Conservation (phyloP, 2,329 filamentous ascomycete genomes). For the Arthrobotrys musiformis region DNA sequence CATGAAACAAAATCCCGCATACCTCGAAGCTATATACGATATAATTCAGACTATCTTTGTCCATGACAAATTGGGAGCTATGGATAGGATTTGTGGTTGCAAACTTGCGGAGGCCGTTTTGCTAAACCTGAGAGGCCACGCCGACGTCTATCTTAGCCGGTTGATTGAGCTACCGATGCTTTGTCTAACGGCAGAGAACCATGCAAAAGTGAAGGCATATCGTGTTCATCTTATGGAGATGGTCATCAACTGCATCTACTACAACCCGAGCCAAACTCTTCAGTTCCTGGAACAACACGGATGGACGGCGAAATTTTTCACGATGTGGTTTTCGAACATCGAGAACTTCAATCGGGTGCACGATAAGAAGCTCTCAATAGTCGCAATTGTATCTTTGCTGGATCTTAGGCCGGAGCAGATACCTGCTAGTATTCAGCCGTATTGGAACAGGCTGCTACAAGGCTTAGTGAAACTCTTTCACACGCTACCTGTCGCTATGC, state of each 20-base stretch:
- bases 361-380: slow-evolving; percentile 98
- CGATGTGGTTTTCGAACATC: slow-evolving; percentile 96
- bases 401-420: slow-evolving; percentile 82
- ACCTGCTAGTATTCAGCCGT: slow-evolving; percentile 89
- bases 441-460: slow-evolving; percentile 90
- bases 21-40: slow-evolving; percentile 85
- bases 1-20: slow-evolving; percentile 83
- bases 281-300: slow-evolving; percentile 88
- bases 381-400: slow-evolving; percentile 87
- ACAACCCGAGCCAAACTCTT: slow-evolving; percentile 87
- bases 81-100: slow-evolving; percentile 96
- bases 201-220: slow-evolving; percentile 90
- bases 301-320: slow-evolving; percentile 99
- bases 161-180: slow-evolving; percentile 92
- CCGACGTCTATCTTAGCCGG: slow-evolving; percentile 86
- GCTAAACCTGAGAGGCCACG: slow-evolving; percentile 88
- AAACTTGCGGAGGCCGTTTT: slow-evolving; percentile 97
- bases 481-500: slow-evolving; percentile 85
- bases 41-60: slow-evolving; percentile 92
- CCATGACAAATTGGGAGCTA: slow-evolving; percentile 89
- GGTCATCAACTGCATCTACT: slow-evolving; percentile 97
- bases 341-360: slow-evolving; percentile 92
- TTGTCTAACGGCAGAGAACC: slow-evolving; percentile 74
- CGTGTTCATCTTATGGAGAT: slow-evolving; percentile 98
- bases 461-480: slow-evolving; percentile 93